phyloP scores from a whole-genome alignment of 352 stramenopile genomes.

The Phytophthora citrophthora region DNA sequence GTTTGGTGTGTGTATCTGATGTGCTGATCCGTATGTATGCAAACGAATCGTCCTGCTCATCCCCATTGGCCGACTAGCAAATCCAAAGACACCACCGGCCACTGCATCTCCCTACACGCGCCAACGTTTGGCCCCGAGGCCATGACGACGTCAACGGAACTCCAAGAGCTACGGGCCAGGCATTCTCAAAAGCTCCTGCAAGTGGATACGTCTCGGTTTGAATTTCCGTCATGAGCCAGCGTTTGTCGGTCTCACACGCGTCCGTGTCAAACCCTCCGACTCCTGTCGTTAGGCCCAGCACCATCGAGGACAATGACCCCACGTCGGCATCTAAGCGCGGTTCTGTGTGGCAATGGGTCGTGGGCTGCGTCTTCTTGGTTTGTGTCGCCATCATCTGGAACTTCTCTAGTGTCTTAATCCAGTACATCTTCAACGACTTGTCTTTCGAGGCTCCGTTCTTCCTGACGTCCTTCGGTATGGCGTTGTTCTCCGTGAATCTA shows the following conservation, averaged over 20 bases:
- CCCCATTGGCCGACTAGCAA: slow-evolving; percentile 32
- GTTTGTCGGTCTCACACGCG: slow-evolving; percentile 27
- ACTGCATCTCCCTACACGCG: slow-evolving; percentile 14
- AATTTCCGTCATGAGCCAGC: slow-evolving; percentile 22
- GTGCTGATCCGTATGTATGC: slow-evolving; percentile 13
- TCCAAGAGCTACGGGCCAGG: background rate
- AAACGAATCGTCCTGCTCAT: slow-evolving; percentile 25
- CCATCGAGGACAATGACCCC: slow-evolving; percentile 1
- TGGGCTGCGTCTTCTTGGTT: slow-evolving; percentile 71
- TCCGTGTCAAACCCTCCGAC: slow-evolving; percentile 33
- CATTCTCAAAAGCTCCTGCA: slow-evolving; percentile 28
- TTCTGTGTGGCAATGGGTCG: slow-evolving; percentile 60
- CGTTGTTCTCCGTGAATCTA: slow-evolving; percentile 79
- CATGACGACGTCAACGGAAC: slow-evolving; percentile 16
- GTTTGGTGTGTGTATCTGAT: background rate
- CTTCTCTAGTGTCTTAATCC: slow-evolving; percentile 82
- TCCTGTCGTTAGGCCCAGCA: slow-evolving; percentile 7
- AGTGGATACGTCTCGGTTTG: slow-evolving; percentile 4
- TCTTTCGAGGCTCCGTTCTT: slow-evolving; percentile 86
- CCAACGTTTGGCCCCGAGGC: slow-evolving; percentile 21
- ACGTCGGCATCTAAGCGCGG: slow-evolving; percentile 33
- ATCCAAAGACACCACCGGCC: slow-evolving; percentile 13
- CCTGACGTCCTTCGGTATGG: slow-evolving; percentile 83
- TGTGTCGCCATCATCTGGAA: slow-evolving; percentile 80
- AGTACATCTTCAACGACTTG: slow-evolving; percentile 89